A percentile compares a stretch with the other conserved stretches of the same genome.
Conservation (phyloP, 2,329 filamentous ascomycete genomes). For the Alternaria hordeiaustralica region DNA sequence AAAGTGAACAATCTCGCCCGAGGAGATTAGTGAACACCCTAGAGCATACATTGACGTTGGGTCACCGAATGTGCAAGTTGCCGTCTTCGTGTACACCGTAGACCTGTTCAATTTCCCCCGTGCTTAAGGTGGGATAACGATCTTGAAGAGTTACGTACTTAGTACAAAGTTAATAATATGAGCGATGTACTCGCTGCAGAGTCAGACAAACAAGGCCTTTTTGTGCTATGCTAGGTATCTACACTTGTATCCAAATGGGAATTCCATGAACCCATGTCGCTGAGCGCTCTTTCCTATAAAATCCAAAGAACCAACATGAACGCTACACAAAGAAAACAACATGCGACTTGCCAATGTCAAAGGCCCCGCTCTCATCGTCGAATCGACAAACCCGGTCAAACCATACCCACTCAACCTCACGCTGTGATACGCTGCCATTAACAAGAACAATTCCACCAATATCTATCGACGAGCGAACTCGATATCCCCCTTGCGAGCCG, state of each 20-base stretch:
- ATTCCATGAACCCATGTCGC: neutral
- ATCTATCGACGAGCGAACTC: constrained; percentile 17
- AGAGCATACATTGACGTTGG: neutral
- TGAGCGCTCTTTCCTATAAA: neutral
- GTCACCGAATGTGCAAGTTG: neutral
- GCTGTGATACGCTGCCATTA: neutral
- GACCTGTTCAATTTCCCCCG: neutral
- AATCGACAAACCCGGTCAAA: neutral
- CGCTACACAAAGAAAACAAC: neutral
- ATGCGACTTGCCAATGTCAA: too few relatives aligned
- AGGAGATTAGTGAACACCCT: neutral
- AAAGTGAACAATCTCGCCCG: neutral
- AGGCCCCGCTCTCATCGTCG: neutral
- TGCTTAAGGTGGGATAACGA: neutral
- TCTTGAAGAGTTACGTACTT: neutral
- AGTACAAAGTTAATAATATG: neutral
- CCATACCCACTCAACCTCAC: neutral
- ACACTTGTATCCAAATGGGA: neutral
- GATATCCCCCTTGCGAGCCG: constrained; percentile 22
- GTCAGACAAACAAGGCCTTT: neutral
- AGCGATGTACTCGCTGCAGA: neutral
- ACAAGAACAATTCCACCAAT: too few relatives aligned
- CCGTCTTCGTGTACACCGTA: neutral
- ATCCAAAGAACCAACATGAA: neutral
- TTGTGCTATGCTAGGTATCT: neutral